A percentile compares a stretch with the other conserved stretches of the same genome.
Conservation (phyloP, 2,329 filamentous ascomycete genomes). For the Fusarium incarnatum region DNA sequence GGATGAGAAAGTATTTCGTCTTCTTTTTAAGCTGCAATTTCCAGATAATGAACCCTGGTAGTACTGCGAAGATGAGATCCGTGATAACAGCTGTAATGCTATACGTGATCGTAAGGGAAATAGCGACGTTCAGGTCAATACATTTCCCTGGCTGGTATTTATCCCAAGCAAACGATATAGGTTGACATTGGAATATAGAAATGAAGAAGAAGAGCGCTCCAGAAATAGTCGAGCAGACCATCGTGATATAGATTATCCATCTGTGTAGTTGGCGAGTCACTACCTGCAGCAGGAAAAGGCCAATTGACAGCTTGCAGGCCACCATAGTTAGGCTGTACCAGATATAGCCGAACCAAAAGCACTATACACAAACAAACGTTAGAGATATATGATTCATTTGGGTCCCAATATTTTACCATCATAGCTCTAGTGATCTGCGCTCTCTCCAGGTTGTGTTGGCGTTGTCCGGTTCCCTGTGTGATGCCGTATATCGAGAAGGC, state of each 20-base stretch:
- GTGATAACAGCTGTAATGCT: conserved; percentile 58
- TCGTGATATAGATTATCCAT: conserved; percentile 47
- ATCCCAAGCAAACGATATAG: conserved; percentile 48
- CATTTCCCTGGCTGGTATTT: conserved; percentile 43
- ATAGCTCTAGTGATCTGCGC: conserved; percentile 45
- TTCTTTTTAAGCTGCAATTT: conserved; percentile 62
- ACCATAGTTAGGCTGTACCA: conserved; percentile 46
- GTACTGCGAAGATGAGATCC: conserved; percentile 61
- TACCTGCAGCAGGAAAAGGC: conserved; percentile 50
- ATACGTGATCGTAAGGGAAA: conserved; percentile 61
- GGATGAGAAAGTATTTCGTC: conserved; percentile 62
- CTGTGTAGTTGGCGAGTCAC: conserved; percentile 27
- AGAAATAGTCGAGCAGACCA: conserved; percentile 42
- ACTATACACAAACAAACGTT: conserved; percentile 8
- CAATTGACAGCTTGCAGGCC: conserved; percentile 51
- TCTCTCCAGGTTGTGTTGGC: conserved; percentile 44
- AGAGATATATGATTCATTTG: neutral
- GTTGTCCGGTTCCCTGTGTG: conserved; percentile 52
- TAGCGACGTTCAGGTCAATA: conserved; percentile 53
- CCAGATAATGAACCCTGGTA: conserved; percentile 64
- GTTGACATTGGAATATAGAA: conserved; percentile 47
- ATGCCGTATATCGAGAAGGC: conserved; percentile 44
- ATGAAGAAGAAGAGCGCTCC: conserved; percentile 50
- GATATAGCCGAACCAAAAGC: conserved; percentile 48
- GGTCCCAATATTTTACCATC: conserved; percentile 42